These are phyloP conservation scores for Hypomontagnella monticulosa DNA, from an alignment of 495 filamentous ascomycete genomes.

Conservation along the genomic window DNA sequence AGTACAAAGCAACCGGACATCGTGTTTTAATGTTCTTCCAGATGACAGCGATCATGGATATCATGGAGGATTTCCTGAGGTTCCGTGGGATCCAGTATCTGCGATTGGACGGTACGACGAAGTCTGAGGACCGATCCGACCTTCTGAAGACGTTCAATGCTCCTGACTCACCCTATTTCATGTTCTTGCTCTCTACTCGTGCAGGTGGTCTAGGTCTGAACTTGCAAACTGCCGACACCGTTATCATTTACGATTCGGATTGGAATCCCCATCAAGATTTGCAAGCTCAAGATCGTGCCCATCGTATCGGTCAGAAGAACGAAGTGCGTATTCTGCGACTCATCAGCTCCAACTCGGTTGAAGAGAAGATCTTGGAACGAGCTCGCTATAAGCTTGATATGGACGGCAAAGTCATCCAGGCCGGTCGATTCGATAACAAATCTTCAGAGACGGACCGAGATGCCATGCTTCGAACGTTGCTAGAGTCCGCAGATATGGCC, in stretches of 20 bases:
- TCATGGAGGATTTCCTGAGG: constrained; percentile 98
- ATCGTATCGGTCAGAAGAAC: constrained; percentile 99
- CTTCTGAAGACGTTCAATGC: constrained; percentile 89
- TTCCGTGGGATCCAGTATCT: constrained; percentile 83
- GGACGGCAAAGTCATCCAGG: constrained; percentile 99
- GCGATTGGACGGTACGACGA: constrained; percentile 94
- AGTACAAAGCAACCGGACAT: constrained; percentile 88
- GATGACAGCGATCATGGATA: constrained; percentile 99
- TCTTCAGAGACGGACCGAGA: constrained; percentile 98
- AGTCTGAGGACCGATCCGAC: constrained; percentile 95
- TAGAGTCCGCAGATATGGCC: constrained; percentile 92
- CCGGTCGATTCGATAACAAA: constrained; percentile 99
- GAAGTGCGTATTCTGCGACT: constrained; percentile 95
- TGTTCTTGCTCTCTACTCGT: constrained; percentile 98
- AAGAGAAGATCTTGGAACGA: constrained; percentile 98
- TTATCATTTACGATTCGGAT: constrained; percentile 99
- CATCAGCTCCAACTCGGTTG: constrained; percentile 95
- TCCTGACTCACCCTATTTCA: constrained; percentile 90
- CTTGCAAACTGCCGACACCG: constrained; percentile 95
- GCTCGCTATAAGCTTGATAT: constrained; percentile 98
- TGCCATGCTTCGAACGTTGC: constrained; percentile 87
- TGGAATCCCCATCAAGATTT: constrained; percentile 99
- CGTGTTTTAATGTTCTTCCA: constrained; percentile 99
- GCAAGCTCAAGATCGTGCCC: constrained; percentile 98
- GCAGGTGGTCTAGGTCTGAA: constrained; percentile 98